A percentile compares a stretch with the other conserved stretches of the same genome.
phyloP scores from a whole-genome alignment of 768 basidiomycete species.

The Sporobolomyces roseus region DNA sequence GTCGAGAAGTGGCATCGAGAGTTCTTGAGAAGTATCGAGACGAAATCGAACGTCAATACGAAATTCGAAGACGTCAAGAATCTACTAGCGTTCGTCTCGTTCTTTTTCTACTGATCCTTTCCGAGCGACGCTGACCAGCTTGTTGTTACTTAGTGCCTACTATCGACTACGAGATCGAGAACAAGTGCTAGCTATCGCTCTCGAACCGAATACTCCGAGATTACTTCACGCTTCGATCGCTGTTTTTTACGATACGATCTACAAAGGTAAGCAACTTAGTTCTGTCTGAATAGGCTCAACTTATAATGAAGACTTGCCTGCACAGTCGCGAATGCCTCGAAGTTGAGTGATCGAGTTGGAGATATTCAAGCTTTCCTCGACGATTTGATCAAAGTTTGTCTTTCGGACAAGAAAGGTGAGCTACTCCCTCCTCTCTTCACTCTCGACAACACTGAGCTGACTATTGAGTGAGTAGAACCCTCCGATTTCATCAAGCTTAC shows the following conservation, averaged over 20 bases:
- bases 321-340: conserved; percentile 31
- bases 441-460: neutral
- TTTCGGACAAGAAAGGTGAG: conserved; percentile 16
- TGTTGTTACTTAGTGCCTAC: conserved; percentile 20
- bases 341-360: conserved; percentile 29
- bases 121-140: neutral
- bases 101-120: neutral
- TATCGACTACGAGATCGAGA: conserved; percentile 35
- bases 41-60: neutral
- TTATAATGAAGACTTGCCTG: neutral
- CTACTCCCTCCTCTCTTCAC: neutral
- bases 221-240: conserved; percentile 30
- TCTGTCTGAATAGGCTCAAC: neutral
- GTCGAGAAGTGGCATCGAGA: conserved; percentile 25
- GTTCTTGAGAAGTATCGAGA: neutral
- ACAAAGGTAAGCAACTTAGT: neutral
- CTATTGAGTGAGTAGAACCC: neutral
- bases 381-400: conserved; percentile 21
- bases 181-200: conserved; percentile 31
- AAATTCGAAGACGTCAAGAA: conserved; percentile 32
- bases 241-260: conserved; percentile 37
- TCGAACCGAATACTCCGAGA: conserved; percentile 28
- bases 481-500: conserved; percentile 35
- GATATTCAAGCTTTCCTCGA: conserved; percentile 38
- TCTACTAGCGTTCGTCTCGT: conserved; percentile 29